phyloP scores from a whole-genome alignment of 148 eudicot genomes.

The Rhododendron kiyosumense region DNA sequence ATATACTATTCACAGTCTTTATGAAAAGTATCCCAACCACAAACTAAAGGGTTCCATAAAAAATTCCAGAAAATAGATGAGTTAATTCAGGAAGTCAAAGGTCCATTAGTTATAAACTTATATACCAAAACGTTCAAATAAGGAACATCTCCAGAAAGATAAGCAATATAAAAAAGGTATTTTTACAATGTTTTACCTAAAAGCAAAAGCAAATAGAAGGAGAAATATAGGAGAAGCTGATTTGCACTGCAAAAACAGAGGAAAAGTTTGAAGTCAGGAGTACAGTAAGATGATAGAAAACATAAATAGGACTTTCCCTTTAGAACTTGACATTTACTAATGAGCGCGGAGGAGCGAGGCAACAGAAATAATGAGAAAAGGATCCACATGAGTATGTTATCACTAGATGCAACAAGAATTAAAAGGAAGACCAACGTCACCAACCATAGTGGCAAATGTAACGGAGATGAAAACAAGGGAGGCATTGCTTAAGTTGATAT shows the following conservation, averaged over 20 bases:
- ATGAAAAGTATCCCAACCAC: background rate
- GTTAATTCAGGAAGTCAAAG: background rate
- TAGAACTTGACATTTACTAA: background rate
- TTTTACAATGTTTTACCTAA: constrained; percentile 51
- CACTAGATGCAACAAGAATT: constrained; percentile 5
- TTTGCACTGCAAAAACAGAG: constrained; percentile 74
- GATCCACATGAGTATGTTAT: background rate
- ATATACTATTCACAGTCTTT: background rate
- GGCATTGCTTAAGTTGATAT: constrained; percentile 91
- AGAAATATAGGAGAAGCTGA: constrained; percentile 97
- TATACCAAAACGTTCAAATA: background rate
- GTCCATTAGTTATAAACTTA: background rate
- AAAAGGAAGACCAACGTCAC: constrained; percentile 17
- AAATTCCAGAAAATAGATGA: background rate
- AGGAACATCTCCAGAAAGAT: background rate
- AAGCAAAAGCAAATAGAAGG: constrained; percentile 94
- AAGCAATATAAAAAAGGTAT: background rate
- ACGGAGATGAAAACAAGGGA: constrained; percentile 99
- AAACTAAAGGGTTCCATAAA: background rate
- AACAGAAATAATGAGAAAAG: background rate
- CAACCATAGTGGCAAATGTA: constrained; percentile 98
- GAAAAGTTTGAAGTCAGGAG: constrained; percentile 15
- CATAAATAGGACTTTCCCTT: background rate
- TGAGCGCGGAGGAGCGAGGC: background rate
- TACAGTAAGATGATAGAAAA: background rate